phyloP scores from a whole-genome alignment of 2,329 filamentous ascomycete genomes.

The Fusarium sp. region DNA sequence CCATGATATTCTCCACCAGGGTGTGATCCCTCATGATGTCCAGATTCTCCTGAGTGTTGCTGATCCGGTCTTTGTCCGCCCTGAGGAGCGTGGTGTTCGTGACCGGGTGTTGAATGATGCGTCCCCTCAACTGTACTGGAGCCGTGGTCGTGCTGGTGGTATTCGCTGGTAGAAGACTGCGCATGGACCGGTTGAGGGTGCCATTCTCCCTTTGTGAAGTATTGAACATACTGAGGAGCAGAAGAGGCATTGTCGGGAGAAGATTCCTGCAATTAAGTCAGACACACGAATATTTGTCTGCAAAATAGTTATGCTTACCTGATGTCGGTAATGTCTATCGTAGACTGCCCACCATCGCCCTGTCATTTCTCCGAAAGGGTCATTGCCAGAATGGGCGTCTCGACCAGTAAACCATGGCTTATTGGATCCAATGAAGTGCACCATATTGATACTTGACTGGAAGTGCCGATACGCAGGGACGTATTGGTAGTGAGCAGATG shows the following conservation, averaged over 20 bases:
- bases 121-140: constrained; percentile 23
- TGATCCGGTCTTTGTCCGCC: constrained; percentile 9
- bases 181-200: constrained; percentile 41
- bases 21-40: constrained; percentile 32
- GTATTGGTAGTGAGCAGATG: constrained; percentile 97
- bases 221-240: constrained; percentile 59
- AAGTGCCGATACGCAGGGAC: constrained; percentile 94
- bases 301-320: constrained; percentile 55
- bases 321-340: constrained; percentile 80
- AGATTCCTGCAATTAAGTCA: constrained; percentile 39
- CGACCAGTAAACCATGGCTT: constrained; percentile 88
- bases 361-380: constrained; percentile 84
- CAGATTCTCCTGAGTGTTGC: constrained; percentile 30
- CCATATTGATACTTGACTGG: constrained; percentile 86
- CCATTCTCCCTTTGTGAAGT: constrained; percentile 68
- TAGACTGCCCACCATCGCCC: constrained; percentile 95
- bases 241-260: constrained; percentile 19
- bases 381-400: constrained; percentile 63
- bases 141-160: constrained; percentile 41
- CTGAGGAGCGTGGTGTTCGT: constrained; percentile 23
- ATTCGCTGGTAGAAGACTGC: constrained; percentile 38
- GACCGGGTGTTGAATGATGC: constrained; percentile 35
- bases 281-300: background rate
- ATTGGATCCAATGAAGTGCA: constrained; percentile 92
- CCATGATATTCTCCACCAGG: constrained; percentile 32